A percentile compares a stretch with the other conserved stretches of the same genome.
Conservation (phyloP, 345 rosid genomes). For the Eucalyptus shirleyi region DNA sequence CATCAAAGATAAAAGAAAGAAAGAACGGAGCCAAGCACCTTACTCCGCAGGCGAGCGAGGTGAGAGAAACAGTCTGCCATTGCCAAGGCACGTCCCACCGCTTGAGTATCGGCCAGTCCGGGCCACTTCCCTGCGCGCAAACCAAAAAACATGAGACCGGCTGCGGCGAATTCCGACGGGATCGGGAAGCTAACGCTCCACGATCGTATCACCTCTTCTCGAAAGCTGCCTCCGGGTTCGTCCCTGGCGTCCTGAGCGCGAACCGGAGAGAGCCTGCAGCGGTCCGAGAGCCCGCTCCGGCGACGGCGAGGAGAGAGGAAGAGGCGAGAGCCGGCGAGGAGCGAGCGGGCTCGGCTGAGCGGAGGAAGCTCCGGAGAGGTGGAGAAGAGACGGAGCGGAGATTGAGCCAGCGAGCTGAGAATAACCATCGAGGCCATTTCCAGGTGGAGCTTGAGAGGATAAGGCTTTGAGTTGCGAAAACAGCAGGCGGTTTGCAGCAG, state of each 20-base stretch:
- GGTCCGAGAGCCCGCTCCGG: conserved; percentile 1
- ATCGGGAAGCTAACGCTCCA: background rate
- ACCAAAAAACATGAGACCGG: background rate
- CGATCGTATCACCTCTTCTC: conserved; percentile 1
- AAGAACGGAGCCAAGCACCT: conserved; percentile 22
- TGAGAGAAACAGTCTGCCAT: conserved; percentile 78
- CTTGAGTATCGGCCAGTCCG: conserved; percentile 53
- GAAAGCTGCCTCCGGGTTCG: conserved; percentile 19
- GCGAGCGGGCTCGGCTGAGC: background rate
- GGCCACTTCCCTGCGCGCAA: background rate
- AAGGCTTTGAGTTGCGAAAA: background rate
- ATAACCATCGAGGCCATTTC: background rate
- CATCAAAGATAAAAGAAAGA: background rate
- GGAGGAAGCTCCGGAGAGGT: background rate
- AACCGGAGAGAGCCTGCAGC: conserved; percentile 4
- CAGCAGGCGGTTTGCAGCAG: background rate
- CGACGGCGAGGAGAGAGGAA: background rate
- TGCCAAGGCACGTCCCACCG: conserved; percentile 96
- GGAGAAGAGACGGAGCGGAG: conserved; percentile 17
- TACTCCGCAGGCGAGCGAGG: conserved; percentile 83
- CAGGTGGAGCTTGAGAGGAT: background rate
- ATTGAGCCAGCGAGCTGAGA: conserved; percentile 9
- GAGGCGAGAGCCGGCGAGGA: background rate
- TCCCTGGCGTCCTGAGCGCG: conserved; percentile 42
- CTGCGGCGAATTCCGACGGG: background rate